Evolutionary conservation across 805 yeast genomes (phyloP).

Genomic region (Candida piceae): DNA sequence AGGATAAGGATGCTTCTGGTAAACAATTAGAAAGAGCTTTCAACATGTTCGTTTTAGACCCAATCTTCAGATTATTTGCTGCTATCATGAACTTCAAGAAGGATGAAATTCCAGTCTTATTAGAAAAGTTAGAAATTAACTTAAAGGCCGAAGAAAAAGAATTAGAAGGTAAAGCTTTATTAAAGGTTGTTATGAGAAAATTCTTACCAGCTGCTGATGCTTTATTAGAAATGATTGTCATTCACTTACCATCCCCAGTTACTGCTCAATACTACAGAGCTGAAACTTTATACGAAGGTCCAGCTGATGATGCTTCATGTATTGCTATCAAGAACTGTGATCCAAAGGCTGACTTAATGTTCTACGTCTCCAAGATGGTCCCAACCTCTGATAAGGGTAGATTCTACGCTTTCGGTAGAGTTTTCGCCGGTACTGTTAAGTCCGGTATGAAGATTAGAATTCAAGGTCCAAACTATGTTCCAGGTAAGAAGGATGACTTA

Average conservation of each 20-base stretch:
- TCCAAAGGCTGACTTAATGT: conserved; percentile 96
- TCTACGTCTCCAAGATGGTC: conserved; percentile 99
- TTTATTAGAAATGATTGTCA: conserved; percentile 95
- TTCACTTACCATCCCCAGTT: conserved; percentile 99
- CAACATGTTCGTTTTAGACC: conserved; percentile 98
- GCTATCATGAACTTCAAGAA: conserved; percentile 99
- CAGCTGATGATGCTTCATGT: conserved; percentile 86
- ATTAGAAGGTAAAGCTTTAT: conserved; percentile 96
- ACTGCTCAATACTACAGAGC: conserved; percentile 99
- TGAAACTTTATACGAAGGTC: conserved; percentile 98
- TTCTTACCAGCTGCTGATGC: conserved; percentile 99
- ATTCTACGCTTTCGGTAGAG: conserved; percentile 99
- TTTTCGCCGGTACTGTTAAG: conserved; percentile 98
- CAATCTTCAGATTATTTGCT: conserved; percentile 95
- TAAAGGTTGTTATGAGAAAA: conserved; percentile 98
- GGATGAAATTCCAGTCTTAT: conserved; percentile 88
- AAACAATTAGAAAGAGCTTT: conserved; percentile 96
- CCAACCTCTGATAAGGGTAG: conserved; percentile 99
- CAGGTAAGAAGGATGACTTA: conserved; percentile 97
- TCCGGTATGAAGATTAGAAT: conserved; percentile 99
- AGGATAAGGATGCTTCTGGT: conserved; percentile 93
- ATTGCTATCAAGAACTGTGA: conserved; percentile 96
- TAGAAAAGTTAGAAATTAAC: conserved; percentile 89
- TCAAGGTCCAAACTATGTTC: conserved; percentile 99
- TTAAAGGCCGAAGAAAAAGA: conserved; percentile 97